Percentiles rank a stretch among this genome's conserved stretches.
These are phyloP conservation scores for Apiospora hydei DNA, from an alignment of 2,329 filamentous ascomycete species.

Conservation along the genomic window DNA sequence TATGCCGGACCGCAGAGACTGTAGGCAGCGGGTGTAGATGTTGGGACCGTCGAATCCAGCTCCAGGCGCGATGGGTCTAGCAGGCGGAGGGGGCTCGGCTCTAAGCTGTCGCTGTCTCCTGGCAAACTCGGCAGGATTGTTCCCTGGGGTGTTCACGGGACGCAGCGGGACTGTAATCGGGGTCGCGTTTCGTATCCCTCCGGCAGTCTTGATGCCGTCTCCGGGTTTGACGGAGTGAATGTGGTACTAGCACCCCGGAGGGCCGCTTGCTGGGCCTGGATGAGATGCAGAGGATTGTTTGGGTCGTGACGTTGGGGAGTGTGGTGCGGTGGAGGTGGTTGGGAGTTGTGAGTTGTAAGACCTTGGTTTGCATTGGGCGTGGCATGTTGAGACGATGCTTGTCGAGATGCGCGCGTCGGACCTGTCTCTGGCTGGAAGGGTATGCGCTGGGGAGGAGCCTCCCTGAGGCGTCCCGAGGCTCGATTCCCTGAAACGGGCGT, in stretches of 20 bases:
- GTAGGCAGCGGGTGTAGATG: conserved; percentile 88
- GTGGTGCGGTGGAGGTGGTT: conserved; percentile 37
- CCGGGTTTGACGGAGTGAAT: conserved; percentile 62
- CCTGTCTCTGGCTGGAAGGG: conserved; percentile 84
- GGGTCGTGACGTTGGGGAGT: conserved; percentile 39
- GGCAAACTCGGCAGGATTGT: conserved; percentile 73
- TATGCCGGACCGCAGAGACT: conserved; percentile 81
- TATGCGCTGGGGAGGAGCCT: conserved; percentile 84
- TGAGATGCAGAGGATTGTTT: conserved; percentile 41
- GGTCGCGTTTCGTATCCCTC: conserved; percentile 74
- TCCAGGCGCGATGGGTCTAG: conserved; percentile 43
- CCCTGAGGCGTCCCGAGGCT: conserved; percentile 72
- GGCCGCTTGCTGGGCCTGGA: conserved; percentile 42
- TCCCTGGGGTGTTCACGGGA: conserved; percentile 77
- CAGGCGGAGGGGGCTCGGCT: conserved; percentile 10
- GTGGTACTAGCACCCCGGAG: conserved; percentile 46
- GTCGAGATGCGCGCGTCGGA: conserved; percentile 68
- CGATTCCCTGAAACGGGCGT: conserved; percentile 59
- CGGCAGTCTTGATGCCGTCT: conserved; percentile 66
- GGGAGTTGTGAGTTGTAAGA: conserved; percentile 34
- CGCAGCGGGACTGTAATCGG: conserved; percentile 71
- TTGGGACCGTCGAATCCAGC: conserved; percentile 78
- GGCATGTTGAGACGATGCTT: conserved; percentile 55
- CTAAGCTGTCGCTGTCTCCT: conserved; percentile 58
- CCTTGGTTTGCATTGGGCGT: conserved; percentile 37